These are phyloP conservation scores for Pseudoscleropodium purum DNA, from an alignment of 225 moss, liverwort and hornwort species.

Conservation along the genomic window DNA sequence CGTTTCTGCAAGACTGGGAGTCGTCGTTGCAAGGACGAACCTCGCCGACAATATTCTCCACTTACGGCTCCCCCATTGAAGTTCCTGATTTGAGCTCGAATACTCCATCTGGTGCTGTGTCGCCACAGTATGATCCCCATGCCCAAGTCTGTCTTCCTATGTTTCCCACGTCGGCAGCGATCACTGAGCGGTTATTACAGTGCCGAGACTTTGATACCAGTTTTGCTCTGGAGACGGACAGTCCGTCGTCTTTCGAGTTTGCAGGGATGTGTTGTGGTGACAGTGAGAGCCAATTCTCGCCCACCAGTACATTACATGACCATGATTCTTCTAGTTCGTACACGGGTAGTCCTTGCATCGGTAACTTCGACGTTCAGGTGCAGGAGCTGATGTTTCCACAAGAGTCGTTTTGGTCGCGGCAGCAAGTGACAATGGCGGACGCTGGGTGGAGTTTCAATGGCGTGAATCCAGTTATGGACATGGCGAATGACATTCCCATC, in stretches of 20 bases:
- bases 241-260: not conserved
- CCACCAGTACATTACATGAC: constrained; percentile 19
- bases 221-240: not conserved
- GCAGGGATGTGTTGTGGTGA: not conserved
- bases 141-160: not conserved
- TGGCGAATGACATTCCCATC: constrained; percentile 1
- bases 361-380: not conserved
- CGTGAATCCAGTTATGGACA: not conserved
- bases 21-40: not conserved
- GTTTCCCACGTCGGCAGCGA: not conserved
- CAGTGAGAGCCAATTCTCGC: constrained; percentile 1
- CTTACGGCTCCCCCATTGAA: not conserved
- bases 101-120: not conserved
- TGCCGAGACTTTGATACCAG: not conserved
- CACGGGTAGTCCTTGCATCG: not conserved
- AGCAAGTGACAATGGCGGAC: constrained; percentile 6
- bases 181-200: not conserved
- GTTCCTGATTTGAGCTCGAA: not conserved
- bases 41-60: not conserved
- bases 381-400: not conserved
- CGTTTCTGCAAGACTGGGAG: constrained; percentile 34
- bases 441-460: not conserved
- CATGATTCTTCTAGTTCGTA: constrained; percentile 1
- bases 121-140: not conserved
- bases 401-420: constrained; percentile 6